Evolutionary conservation across 495 filamentous ascomycete genomes (phyloP).

Genomic region (Penicillium lividum): DNA sequence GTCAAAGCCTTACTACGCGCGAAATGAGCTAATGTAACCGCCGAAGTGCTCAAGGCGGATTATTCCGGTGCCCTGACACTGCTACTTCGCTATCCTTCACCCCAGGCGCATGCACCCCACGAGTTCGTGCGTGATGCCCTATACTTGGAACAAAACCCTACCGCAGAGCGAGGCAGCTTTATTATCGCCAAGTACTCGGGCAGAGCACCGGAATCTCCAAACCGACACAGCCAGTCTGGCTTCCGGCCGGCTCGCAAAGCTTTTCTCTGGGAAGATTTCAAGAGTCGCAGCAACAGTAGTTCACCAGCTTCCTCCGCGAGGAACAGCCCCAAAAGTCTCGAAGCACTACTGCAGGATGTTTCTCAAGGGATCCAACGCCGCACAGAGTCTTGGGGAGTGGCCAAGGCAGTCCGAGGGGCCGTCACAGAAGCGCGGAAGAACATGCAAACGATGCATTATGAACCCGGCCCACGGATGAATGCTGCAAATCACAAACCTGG

Average conservation of each 20-base stretch:
- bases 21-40: slow-evolving; percentile 26
- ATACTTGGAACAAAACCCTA: slow-evolving; percentile 77
- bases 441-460: slow-evolving; percentile 62
- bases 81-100: slow-evolving; percentile 75
- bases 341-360: slow-evolving; percentile 80
- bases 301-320: slow-evolving; percentile 52
- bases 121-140: slow-evolving; percentile 88
- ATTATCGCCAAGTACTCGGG: slow-evolving; percentile 85
- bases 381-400: slow-evolving; percentile 84
- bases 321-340: slow-evolving; percentile 64
- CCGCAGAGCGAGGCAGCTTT: slow-evolving; percentile 65
- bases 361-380: slow-evolving; percentile 79
- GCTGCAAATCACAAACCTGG: slow-evolving; percentile 1
- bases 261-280: slow-evolving; percentile 36
- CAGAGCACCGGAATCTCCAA: slow-evolving; percentile 52
- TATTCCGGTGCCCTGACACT: slow-evolving; percentile 81
- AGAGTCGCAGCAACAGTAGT: slow-evolving; percentile 30
- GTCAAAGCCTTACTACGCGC: background rate
- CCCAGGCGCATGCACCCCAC: slow-evolving; percentile 61
- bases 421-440: slow-evolving; percentile 79
- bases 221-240: slow-evolving; percentile 33
- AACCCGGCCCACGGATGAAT: slow-evolving; percentile 31
- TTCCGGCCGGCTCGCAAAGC: slow-evolving; percentile 32
- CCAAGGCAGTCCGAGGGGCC: slow-evolving; percentile 86
- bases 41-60: slow-evolving; percentile 76